Conservation (phyloP, 176 grass and related monocot genomes). For the Oryza punctata region DNA sequence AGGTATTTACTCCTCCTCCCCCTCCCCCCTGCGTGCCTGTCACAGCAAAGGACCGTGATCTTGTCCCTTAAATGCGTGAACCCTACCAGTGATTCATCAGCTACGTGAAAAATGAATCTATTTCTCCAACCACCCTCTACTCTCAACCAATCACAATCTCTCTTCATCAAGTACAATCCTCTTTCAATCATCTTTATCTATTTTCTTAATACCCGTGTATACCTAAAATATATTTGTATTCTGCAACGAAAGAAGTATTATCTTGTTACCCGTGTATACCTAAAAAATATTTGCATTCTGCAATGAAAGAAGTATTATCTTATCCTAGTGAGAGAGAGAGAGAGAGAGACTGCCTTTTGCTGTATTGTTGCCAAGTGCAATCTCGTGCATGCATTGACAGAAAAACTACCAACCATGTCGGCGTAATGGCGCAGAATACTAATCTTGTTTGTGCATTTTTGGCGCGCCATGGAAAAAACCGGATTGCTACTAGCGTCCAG, state of each 20-base stretch:
- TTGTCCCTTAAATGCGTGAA: constrained; percentile 16
- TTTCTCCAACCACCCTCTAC: no score
- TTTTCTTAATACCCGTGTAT: no score
- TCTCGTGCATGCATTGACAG: neutral
- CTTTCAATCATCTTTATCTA: no score
- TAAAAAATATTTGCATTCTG: no score
- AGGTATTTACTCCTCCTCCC: constrained; percentile 18
- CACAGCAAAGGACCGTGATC: constrained; percentile 28
- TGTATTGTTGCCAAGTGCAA: neutral
- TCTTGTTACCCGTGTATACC: no score
- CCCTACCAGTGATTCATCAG: constrained; percentile 12
- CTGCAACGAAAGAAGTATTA: no score
- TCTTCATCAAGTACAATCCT: no score
- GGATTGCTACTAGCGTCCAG: neutral
- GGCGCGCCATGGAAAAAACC: neutral
- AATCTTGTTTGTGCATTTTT: neutral
- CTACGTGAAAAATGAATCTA: no score
- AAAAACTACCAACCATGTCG: neutral
- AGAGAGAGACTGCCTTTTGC: neutral
- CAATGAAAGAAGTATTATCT: no score
- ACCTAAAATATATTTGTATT: no score
- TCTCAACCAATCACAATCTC: no score
- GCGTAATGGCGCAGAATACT: neutral
- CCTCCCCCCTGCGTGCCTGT: constrained; percentile 8
- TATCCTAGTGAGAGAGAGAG: no score